Evolutionary conservation across 2,329 filamentous ascomycete species (phyloP), one percentile per base, ranked within the genome.

Genomic region (Colletotrichum sp.): DNA sequence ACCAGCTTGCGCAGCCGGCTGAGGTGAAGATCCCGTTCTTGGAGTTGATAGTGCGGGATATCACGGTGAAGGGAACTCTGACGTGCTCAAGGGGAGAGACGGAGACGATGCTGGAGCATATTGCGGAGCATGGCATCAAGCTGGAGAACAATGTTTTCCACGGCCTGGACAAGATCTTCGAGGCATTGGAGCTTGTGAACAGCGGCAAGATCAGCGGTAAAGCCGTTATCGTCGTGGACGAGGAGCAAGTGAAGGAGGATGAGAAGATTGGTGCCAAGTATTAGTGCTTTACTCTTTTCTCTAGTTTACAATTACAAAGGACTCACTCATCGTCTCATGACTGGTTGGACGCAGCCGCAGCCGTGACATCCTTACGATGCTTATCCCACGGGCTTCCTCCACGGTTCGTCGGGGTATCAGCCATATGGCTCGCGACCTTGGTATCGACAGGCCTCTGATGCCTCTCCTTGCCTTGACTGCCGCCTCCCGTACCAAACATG

Each of bases 1-100:
- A 93, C 3, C 90, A 93, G 80, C 88, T 93, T 64, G 90, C 90
- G n/a, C 90, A 92, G 82, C 84, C 83, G 24, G 80, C 79, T 2
- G 82, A 84, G 10, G 82, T 87, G 8, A 81, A 76, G 26, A 80
- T 86, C 6, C 84, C 84, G 55, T 88, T 85, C 73, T 80, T 79
- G 2, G 89, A 92, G 79, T 78, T 91, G 8, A 84, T 92, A 49
- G 90, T 91, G 80, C 83, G 90, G 8, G 90, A 91, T 78, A 87
- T 92, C 28, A 81, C 84, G 59, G 82, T 92, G 26, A 85, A 86
- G 24, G 89, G 90, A 5, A 87, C 84, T 52, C 79, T 90, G 36
- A 83, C 87, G 68, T 84, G 82, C 63, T 87, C 86, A 12, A 82
- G 84, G 2, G 79, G 81, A 5, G 87, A 90, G 79, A 87, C 86